These are phyloP conservation scores for Cladophialophora chaetospira DNA, from an alignment of 2,329 filamentous ascomycete genomes.

Conservation along the genomic window DNA sequence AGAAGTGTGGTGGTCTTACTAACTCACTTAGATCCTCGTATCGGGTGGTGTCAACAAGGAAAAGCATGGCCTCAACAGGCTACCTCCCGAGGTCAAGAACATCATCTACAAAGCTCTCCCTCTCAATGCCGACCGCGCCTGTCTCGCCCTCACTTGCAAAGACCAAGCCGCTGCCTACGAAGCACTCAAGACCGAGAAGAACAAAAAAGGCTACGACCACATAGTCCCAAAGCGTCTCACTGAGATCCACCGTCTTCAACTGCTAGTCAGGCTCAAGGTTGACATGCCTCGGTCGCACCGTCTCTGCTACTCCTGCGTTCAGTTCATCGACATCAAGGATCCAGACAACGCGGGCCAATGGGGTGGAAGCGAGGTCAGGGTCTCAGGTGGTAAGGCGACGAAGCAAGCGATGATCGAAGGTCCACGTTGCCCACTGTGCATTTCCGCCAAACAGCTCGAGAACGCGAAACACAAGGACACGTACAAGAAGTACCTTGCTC, in stretches of 20 bases:
- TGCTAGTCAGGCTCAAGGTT: conserved; percentile 25
- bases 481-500: conserved; percentile 25
- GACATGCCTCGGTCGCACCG: conserved; percentile 22
- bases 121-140: conserved; percentile 22
- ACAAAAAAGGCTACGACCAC: conserved; percentile 9
- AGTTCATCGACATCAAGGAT: conserved; percentile 18
- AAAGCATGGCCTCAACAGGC: conserved; percentile 11
- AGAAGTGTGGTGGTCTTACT: not conserved
- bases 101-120: conserved; percentile 25
- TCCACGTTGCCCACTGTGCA: conserved; percentile 26
- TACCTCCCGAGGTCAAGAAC: conserved; percentile 22
- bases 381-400: conserved; percentile 7
- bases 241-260: conserved; percentile 23
- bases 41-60: not conserved
- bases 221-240: conserved; percentile 10
- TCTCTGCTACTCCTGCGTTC: conserved; percentile 29
- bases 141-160: conserved; percentile 31
- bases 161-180: conserved; percentile 23
- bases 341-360: conserved; percentile 10
- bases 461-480: conserved; percentile 11
- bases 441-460: conserved; percentile 10
- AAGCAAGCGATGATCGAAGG: conserved; percentile 19
- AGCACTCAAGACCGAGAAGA: conserved; percentile 15
- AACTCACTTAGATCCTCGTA: conserved; percentile 8
- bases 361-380: conserved; percentile 17